phyloP scores from a whole-genome alignment of 139 green algal genomes.

The Astrephomene gubernaculifera region DNA sequence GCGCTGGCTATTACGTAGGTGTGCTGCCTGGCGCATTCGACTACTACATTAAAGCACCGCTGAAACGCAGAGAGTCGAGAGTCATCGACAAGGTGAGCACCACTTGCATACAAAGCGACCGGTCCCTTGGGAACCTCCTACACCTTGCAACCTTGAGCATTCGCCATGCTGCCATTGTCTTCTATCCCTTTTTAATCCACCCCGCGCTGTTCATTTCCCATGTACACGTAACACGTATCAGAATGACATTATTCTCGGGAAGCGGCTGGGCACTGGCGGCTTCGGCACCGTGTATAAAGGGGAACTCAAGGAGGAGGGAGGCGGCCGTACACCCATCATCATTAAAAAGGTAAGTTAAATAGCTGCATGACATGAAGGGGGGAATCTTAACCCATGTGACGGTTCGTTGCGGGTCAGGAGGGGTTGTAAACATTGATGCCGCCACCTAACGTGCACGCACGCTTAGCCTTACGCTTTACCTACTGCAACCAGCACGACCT shows the following conservation, averaged over 20 bases:
- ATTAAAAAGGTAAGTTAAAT: slow-evolving; percentile 86
- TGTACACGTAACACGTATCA: no score
- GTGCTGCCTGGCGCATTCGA: slow-evolving; percentile 85
- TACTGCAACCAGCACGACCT: no score
- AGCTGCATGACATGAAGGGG: no score
- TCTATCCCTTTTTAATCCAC: no score
- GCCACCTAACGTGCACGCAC: no score
- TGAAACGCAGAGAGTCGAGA: slow-evolving; percentile 57
- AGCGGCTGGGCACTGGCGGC: slow-evolving; percentile 88
- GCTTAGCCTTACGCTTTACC: no score
- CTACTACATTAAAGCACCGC: slow-evolving; percentile 80
- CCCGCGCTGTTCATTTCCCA: no score
- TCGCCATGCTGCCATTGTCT: background rate
- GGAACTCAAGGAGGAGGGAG: slow-evolving; percentile 63
- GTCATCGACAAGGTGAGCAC: slow-evolving; percentile 48
- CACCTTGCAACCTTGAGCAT: background rate
- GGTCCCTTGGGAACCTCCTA: background rate
- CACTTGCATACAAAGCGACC: background rate
- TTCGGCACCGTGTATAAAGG: slow-evolving; percentile 95
- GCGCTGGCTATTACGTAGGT: slow-evolving; percentile 54
- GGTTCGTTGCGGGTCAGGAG: no score
- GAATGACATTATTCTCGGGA: slow-evolving; percentile 86
- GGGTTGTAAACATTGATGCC: no score
- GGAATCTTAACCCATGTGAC: no score
- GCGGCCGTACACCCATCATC: slow-evolving; percentile 56